phyloP scores from a whole-genome alignment of 2,329 filamentous ascomycete species.

The Endoconidiophora laricicola region DNA sequence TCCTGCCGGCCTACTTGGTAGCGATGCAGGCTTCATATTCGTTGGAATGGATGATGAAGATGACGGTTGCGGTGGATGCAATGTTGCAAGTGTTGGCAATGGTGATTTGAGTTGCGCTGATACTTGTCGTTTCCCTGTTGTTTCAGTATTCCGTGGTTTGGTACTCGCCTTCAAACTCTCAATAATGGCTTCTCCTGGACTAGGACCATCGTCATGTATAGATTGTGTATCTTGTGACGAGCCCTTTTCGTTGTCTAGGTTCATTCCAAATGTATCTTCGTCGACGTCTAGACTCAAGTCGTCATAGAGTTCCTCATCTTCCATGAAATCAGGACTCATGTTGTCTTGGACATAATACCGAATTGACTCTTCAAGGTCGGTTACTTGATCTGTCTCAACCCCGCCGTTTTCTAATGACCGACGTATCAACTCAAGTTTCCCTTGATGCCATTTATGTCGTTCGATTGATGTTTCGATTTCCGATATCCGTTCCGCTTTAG shows the following conservation, averaged over 20 bases:
- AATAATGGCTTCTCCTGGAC: slow-evolving; percentile 15
- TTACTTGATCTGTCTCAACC: slow-evolving; percentile 73
- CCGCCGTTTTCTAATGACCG: slow-evolving; percentile 84
- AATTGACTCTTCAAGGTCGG: slow-evolving; percentile 79
- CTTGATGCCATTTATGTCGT: slow-evolving; percentile 90
- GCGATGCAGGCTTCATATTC: slow-evolving; percentile 80
- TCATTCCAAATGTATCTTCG: slow-evolving; percentile 72
- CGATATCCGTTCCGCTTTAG: slow-evolving; percentile 73
- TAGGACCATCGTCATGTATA: slow-evolving; percentile 60
- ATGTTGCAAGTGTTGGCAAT: slow-evolving; percentile 74
- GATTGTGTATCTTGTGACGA: slow-evolving; percentile 96
- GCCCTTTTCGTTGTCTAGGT: slow-evolving; percentile 62
- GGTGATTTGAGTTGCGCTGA: slow-evolving; percentile 88
- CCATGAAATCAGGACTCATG: slow-evolving; percentile 74
- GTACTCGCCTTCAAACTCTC: slow-evolving; percentile 22
- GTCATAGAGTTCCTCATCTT: slow-evolving; percentile 91
- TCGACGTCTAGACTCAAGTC: slow-evolving; percentile 86
- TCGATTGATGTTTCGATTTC: slow-evolving; percentile 75
- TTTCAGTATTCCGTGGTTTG: slow-evolving; percentile 32
- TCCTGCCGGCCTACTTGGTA: slow-evolving; percentile 69
- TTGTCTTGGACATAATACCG: slow-evolving; percentile 89
- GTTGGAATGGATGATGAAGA: slow-evolving; percentile 42
- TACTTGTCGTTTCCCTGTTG: slow-evolving; percentile 46
- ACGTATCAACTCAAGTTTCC: slow-evolving; percentile 78
- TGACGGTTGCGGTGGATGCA: slow-evolving; percentile 56